phyloP scores from a whole-genome alignment of 495 filamentous ascomycete genomes.

The Terfezia boudieri region DNA sequence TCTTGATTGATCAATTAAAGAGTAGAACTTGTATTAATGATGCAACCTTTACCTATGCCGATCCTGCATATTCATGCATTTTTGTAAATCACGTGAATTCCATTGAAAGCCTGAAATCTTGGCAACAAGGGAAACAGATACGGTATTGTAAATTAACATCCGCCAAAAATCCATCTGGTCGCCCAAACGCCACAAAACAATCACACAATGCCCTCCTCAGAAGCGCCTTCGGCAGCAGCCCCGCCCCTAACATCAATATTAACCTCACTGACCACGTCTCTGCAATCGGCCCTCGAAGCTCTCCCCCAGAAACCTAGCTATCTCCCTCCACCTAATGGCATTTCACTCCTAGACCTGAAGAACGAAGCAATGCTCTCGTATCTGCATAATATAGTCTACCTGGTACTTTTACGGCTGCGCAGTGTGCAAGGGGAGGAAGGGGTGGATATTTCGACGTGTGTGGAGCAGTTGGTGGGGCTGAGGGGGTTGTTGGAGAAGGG shows the following conservation, averaged over 20 bases:
- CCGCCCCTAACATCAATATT: neutral
- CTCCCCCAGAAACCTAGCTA: neutral
- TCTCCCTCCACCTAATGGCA: constrained; percentile 51
- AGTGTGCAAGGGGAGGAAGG: constrained; percentile 21
- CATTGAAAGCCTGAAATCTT: too few species aligned
- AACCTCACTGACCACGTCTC: neutral
- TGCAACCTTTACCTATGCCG: too few species aligned
- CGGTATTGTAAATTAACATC: too few species aligned
- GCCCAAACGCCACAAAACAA: too few species aligned
- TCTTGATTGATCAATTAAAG: too few species aligned
- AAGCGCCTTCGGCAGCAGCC: too few species aligned
- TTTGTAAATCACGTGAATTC: too few species aligned
- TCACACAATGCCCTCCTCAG: too few species aligned
- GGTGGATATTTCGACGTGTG: constrained; percentile 28
- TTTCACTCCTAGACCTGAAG: constrained; percentile 84
- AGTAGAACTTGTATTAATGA: too few species aligned
- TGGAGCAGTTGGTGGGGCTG: constrained; percentile 65
- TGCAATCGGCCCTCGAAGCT: neutral
- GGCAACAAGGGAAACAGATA: too few species aligned
- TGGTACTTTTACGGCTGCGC: constrained; percentile 63
- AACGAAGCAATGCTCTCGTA: constrained; percentile 91
- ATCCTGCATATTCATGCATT: too few species aligned
- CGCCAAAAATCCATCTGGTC: too few species aligned
- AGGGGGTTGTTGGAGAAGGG: constrained; percentile 78
- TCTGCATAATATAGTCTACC: constrained; percentile 77